These are phyloP conservation scores for Metarhizium album DNA, from an alignment of 2,329 filamentous ascomycete genomes.

Conservation along the genomic window DNA sequence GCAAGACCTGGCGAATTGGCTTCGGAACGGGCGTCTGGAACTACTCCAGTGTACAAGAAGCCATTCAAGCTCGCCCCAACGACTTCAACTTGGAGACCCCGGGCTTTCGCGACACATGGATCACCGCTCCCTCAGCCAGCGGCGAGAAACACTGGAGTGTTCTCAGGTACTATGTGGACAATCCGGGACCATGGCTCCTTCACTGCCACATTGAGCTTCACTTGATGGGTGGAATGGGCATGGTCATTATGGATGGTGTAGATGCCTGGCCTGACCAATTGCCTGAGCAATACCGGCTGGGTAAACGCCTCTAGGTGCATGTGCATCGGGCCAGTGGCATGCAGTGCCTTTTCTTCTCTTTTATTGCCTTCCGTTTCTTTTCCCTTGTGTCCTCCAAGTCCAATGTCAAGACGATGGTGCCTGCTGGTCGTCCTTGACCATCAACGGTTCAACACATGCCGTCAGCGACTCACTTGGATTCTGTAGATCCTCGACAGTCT, in stretches of 20 bases:
- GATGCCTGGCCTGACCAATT: conserved; percentile 16
- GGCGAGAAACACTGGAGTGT: conserved; percentile 24
- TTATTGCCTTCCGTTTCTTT: too few relatives aligned
- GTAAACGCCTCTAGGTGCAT: neutral
- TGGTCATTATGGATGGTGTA: conserved; percentile 35
- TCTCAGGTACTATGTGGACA: conserved; percentile 33
- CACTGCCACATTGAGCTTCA: conserved; percentile 41
- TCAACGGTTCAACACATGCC: too few relatives aligned
- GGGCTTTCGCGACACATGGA: conserved; percentile 26
- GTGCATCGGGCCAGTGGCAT: too few relatives aligned
- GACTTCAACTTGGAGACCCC: conserved; percentile 34
- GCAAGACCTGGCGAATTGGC: conserved; percentile 33
- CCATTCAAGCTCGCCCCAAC: conserved; percentile 21
- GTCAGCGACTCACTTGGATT: too few relatives aligned
- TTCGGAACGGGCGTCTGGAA: conserved; percentile 24
- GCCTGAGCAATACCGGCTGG: neutral
- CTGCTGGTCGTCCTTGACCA: too few relatives aligned
- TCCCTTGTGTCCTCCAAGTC: too few relatives aligned
- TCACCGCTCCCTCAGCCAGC: conserved; percentile 2
- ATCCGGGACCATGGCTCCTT: conserved; percentile 34
- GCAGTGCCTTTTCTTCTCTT: too few relatives aligned
- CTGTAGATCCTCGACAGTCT: too few relatives aligned
- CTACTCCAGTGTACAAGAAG: conserved; percentile 30
- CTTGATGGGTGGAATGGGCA: conserved; percentile 34
- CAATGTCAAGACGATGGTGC: too few relatives aligned